Conservation (phyloP, 257 asterid species). For the Rehmannia glutinosa region DNA sequence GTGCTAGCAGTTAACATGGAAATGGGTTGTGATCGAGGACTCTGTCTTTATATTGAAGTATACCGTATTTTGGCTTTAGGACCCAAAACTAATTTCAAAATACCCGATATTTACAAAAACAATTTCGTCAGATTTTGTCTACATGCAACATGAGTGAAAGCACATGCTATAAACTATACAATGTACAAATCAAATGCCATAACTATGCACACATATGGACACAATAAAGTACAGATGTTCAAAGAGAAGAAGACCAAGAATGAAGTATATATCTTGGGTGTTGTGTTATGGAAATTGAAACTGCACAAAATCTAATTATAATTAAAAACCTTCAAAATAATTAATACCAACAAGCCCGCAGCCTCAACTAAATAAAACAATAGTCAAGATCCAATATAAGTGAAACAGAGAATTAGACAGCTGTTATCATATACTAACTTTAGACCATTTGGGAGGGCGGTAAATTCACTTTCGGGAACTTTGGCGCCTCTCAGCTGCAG, state of each 20-base stretch:
- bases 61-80: not conserved
- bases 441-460: constrained; percentile 80
- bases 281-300: too few relatives aligned
- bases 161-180: not conserved
- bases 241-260: too few relatives aligned
- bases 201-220: not conserved
- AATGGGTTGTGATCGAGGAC: not conserved
- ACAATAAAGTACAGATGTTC: too few relatives aligned
- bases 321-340: not conserved
- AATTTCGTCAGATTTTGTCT: not conserved
- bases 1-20: not conserved
- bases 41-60: not conserved
- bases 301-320: too few relatives aligned
- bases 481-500: constrained; percentile 92
- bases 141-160: not conserved
- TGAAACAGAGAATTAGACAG: not conserved
- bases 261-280: too few relatives aligned
- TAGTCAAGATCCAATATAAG: not conserved
- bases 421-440: constrained; percentile 52
- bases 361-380: not conserved
- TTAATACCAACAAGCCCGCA: not conserved
- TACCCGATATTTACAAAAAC: not conserved
- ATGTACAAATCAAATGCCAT: not conserved
- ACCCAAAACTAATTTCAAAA: not conserved
- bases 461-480: constrained; percentile 82